Conservation (phyloP, 129 eudicot species). For the Arctium minus region DNA sequence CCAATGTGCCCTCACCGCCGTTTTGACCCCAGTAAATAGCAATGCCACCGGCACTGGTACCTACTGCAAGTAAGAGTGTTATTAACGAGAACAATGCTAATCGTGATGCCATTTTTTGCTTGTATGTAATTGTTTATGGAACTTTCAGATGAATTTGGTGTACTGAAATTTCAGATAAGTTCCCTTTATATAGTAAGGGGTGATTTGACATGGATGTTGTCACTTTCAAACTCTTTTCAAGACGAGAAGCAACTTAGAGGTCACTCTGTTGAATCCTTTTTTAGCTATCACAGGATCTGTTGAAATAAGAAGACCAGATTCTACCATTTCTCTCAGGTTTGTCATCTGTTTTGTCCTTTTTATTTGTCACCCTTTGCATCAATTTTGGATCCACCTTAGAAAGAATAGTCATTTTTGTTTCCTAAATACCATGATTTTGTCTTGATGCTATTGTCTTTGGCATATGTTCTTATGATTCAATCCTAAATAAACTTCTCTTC, state of each 20-base stretch:
- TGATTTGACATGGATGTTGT: neutral
- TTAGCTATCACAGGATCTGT: neutral
- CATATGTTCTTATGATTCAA: too few species aligned
- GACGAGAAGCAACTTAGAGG: neutral
- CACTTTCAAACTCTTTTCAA: neutral
- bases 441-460: too few species aligned
- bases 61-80: neutral
- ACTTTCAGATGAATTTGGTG: neutral
- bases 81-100: neutral
- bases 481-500: too few species aligned
- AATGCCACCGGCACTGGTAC: conserved; percentile 25
- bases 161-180: neutral
- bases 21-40: conserved; percentile 49
- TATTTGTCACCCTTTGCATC: neutral
- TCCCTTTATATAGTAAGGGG: neutral
- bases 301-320: neutral
- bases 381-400: too few species aligned
- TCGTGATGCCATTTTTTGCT: neutral
- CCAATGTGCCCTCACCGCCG: conserved; percentile 37
- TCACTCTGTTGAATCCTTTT: neutral
- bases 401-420: too few species aligned
- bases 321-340: neutral
- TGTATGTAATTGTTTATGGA: neutral
- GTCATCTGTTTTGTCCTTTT: neutral
- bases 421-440: too few species aligned